Conservation (phyloP, 306 rosid genomes). For the Geum urbanum region DNA sequence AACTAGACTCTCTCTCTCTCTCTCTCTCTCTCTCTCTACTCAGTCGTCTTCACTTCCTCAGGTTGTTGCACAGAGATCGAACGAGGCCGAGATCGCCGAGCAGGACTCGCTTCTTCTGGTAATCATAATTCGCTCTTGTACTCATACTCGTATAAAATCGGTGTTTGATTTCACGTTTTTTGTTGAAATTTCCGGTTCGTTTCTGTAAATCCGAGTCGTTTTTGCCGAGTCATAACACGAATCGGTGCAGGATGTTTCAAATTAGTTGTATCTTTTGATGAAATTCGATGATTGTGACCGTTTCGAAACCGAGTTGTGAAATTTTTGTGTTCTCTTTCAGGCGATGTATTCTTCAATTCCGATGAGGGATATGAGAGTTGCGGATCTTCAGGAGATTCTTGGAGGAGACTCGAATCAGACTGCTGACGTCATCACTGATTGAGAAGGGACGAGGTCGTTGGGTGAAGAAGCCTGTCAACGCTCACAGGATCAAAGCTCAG, state of each 20-base stretch:
- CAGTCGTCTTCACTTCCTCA: conserved; percentile 29
- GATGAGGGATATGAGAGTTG: conserved; percentile 48
- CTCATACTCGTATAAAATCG: background rate
- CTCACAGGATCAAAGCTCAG: conserved; percentile 69
- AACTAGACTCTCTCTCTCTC: too few species aligned
- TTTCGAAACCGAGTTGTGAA: background rate
- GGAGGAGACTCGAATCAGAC: conserved; percentile 62
- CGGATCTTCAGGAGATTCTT: conserved; percentile 66
- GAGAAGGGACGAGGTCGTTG: conserved; percentile 67
- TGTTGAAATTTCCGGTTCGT: background rate
- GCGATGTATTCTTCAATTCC: conserved; percentile 75
- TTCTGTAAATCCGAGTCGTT: background rate
- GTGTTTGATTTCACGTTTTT: background rate
- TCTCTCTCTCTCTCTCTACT: conserved; percentile 1
- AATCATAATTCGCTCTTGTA: conserved; percentile 29
- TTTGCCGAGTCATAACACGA: background rate
- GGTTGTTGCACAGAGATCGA: conserved; percentile 76
- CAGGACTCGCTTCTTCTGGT: conserved; percentile 95
- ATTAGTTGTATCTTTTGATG: background rate
- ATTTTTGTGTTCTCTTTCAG: conserved; percentile 31
- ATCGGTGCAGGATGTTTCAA: background rate
- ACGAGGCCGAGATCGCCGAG: conserved; percentile 85
- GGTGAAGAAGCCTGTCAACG: conserved; percentile 44
- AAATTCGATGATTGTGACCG: background rate
- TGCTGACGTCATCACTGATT: conserved; percentile 49